These are phyloP conservation scores for Cryptosporidium tyzzeri DNA, from an alignment of 169 alveolate genomes.

Conservation along the genomic window DNA sequence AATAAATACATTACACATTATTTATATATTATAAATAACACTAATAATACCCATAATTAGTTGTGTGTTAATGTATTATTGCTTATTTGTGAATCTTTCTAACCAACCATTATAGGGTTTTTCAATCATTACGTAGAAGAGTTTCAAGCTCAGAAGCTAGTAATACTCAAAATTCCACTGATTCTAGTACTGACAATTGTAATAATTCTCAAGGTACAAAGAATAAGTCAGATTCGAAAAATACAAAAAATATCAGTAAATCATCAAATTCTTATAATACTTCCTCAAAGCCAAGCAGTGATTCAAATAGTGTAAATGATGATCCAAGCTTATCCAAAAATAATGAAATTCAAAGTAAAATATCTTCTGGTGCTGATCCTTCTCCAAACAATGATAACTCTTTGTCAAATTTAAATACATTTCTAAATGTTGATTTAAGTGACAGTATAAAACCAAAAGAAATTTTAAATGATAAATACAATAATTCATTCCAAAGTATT, in stretches of 20 bases:
- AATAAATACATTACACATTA: background rate
- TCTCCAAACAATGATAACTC: background rate
- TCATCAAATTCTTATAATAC: background rate
- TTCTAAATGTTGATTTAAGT: background rate
- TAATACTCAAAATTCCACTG: background rate
- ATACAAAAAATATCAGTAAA: background rate
- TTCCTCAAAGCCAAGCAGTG: background rate
- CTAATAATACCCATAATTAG: background rate
- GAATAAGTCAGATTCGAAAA: conserved; percentile 10
- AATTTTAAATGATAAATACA: background rate
- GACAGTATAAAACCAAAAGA: background rate
- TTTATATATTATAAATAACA: too few relatives aligned
- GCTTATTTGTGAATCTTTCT: background rate
- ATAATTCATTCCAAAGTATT: background rate
- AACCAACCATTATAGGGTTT: conserved; percentile 22
- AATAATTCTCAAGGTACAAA: conserved; percentile 11
- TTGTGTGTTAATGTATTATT: background rate
- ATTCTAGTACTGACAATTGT: background rate
- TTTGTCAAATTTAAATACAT: background rate
- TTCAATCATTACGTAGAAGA: conserved; percentile 63
- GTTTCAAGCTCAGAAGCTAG: conserved; percentile 50
- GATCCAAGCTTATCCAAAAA: background rate
- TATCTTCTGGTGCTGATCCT: background rate
- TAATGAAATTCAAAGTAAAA: background rate
- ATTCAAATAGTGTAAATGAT: background rate